These are phyloP conservation scores for Plasmodium fragile DNA, from an alignment of 169 alveolate genomes.

Conservation along the genomic window DNA sequence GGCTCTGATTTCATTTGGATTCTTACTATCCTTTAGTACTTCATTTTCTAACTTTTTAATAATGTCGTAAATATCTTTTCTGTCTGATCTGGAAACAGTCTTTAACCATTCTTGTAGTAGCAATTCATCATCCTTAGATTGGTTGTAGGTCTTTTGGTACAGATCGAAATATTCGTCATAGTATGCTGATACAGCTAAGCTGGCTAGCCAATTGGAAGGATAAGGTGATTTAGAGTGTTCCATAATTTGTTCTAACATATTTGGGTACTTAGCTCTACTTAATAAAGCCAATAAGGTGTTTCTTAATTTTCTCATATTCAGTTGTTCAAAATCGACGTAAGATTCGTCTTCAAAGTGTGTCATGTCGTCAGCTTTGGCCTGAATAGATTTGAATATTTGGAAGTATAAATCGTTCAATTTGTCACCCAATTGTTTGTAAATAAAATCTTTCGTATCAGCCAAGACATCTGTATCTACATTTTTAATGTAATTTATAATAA, in stretches of 20 bases:
- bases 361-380: constrained; percentile 52
- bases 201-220: constrained; percentile 70
- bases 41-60: constrained; percentile 76
- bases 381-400: constrained; percentile 8
- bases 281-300: constrained; percentile 30
- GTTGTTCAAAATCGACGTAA: constrained; percentile 73
- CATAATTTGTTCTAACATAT: constrained; percentile 32
- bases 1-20: constrained; percentile 86
- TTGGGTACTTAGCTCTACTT: constrained; percentile 57
- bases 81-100: constrained; percentile 83
- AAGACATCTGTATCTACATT: constrained; percentile 66
- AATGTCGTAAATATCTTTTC: constrained; percentile 79
- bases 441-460: constrained; percentile 48
- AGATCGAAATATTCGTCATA: constrained; percentile 34
- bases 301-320: constrained; percentile 65
- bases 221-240: constrained; percentile 61
- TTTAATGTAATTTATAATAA: constrained; percentile 7
- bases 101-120: constrained; percentile 86
- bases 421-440: constrained; percentile 48
- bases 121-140: constrained; percentile 73
- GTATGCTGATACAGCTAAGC: constrained; percentile 63
- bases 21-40: constrained; percentile 81
- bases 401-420: constrained; percentile 25
- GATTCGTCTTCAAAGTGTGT: constrained; percentile 73
- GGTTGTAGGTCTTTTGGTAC: constrained; percentile 42